These are phyloP conservation scores for Nannochloropsis gaditana DNA, from an alignment of 108 stramenopile species.

Conservation along the genomic window DNA sequence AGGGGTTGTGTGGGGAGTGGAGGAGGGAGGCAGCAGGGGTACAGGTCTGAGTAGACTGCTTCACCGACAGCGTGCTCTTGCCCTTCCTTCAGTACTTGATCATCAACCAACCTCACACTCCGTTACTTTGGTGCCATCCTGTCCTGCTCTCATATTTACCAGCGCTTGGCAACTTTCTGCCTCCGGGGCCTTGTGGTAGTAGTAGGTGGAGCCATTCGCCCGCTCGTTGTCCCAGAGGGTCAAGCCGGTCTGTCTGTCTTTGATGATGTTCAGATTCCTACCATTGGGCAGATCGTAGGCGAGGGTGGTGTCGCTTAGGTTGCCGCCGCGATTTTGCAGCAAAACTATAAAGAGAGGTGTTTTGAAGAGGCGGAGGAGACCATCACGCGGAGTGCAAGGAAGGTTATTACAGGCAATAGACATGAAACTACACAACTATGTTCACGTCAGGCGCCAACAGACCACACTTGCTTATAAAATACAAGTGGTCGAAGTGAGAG, in stretches of 20 bases:
- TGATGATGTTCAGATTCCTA: conserved; percentile 44
- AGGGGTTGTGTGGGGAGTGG: neutral
- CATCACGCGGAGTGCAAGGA: neutral
- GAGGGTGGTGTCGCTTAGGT: conserved; percentile 18
- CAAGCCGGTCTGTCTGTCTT: conserved; percentile 31
- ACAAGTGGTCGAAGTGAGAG: too few species aligned
- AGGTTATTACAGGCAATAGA: too few species aligned
- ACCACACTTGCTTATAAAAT: too few species aligned
- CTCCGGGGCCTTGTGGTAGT: conserved; percentile 23
- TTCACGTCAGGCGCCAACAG: too few species aligned
- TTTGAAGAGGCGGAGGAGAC: neutral
- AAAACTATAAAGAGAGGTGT: neutral
- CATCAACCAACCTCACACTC: too few species aligned
- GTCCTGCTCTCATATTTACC: neutral
- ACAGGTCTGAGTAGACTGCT: neutral
- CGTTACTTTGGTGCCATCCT: neutral
- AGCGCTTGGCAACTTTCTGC: conserved; percentile 19
- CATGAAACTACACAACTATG: too few species aligned
- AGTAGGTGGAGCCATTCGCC: conserved; percentile 43
- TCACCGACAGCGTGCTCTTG: neutral
- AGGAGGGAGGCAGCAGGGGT: neutral
- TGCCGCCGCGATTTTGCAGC: conserved; percentile 5
- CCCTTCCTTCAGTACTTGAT: neutral
- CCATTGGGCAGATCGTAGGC: conserved; percentile 37
- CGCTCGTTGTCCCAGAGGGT: conserved; percentile 44